Percentiles rank a stretch among this genome's conserved stretches.
phyloP scores from a whole-genome alignment of 2,329 filamentous ascomycete genomes.

The Emmonsiellopsis sp. region DNA sequence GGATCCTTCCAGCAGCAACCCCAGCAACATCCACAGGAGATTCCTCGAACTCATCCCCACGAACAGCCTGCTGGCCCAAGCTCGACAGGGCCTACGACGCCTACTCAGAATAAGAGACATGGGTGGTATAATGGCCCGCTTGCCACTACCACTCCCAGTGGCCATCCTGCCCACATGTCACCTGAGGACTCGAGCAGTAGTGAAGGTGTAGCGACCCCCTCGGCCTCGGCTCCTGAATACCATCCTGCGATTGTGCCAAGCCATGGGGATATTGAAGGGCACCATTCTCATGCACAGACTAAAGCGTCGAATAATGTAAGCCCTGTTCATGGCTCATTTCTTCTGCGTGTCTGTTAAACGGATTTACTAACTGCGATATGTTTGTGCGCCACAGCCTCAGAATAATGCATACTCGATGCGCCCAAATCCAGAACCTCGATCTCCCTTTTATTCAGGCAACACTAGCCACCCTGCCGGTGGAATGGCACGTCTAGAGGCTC shows the following conservation, averaged over 20 bases:
- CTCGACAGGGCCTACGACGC: slow-evolving; percentile 2
- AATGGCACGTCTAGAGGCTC: slow-evolving; percentile 41
- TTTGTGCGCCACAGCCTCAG: slow-evolving; percentile 25
- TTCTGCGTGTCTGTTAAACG: slow-evolving; percentile 8
- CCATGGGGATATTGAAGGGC: slow-evolving; percentile 38
- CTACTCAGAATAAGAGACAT: slow-evolving; percentile 23
- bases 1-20: slow-evolving; percentile 24
- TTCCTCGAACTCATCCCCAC: background rate
- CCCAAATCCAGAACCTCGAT: slow-evolving; percentile 20
- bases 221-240: slow-evolving; percentile 38
- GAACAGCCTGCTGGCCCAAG: background rate
- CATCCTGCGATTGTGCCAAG: slow-evolving; percentile 41
- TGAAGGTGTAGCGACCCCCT: slow-evolving; percentile 40
- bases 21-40: background rate
- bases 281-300: slow-evolving; percentile 26
- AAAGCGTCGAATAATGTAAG: slow-evolving; percentile 35
- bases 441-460: slow-evolving; percentile 21
- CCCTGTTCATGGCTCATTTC: slow-evolving; percentile 18
- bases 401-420: slow-evolving; percentile 16
- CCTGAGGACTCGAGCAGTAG: slow-evolving; percentile 42
- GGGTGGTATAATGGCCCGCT: slow-evolving; percentile 27
- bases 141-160: slow-evolving; percentile 19
- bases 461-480: slow-evolving; percentile 22
- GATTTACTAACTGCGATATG: slow-evolving; percentile 19
- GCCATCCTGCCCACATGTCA: slow-evolving; percentile 30